These are phyloP conservation scores for Lasiosphaeris hirsuta DNA, from an alignment of 495 filamentous ascomycete species.

Conservation along the genomic window DNA sequence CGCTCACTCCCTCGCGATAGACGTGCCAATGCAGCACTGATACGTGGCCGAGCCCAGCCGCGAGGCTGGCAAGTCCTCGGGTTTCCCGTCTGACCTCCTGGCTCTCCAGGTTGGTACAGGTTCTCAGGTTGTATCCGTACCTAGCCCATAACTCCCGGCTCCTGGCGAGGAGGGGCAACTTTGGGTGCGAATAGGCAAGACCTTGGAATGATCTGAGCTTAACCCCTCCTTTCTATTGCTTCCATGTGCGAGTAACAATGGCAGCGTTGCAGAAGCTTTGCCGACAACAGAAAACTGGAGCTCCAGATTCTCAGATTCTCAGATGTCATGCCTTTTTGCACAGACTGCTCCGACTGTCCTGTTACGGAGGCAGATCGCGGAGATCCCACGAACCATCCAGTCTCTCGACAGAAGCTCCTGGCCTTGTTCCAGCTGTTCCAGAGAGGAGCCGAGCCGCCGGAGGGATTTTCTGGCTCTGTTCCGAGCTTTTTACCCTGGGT, in stretches of 20 bases:
- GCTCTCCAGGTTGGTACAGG: too few relatives aligned
- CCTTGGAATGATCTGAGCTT: background rate
- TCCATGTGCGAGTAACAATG: conserved; percentile 12
- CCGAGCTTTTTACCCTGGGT: conserved; percentile 20
- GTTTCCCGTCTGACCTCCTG: too few relatives aligned
- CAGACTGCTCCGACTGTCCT: conserved; percentile 8
- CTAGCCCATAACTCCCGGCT: background rate
- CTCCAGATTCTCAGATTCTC: background rate
- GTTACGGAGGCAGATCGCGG: conserved; percentile 22
- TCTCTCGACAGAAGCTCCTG: conserved; percentile 5
- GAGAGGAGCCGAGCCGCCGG: conserved; percentile 20
- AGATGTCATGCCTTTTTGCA: conserved; percentile 15
- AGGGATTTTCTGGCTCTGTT: conserved; percentile 18
- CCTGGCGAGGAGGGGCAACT: too few relatives aligned
- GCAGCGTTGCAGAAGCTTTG: conserved; percentile 14
- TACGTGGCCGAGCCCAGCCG: conserved; percentile 12
- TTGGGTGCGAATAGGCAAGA: background rate
- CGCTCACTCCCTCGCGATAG: conserved; percentile 10
- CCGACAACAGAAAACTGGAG: conserved; percentile 12
- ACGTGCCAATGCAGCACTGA: conserved; percentile 18
- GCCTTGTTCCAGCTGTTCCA: conserved; percentile 6
- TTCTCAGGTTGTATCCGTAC: background rate
- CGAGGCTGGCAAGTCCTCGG: background rate
- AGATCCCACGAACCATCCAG: conserved; percentile 19
- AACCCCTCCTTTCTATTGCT: background rate